Evolutionary conservation across 345 rosid genomes (phyloP), one percentile per base, ranked within the genome.

Genomic region (Eucalyptus cloeziana): DNA sequence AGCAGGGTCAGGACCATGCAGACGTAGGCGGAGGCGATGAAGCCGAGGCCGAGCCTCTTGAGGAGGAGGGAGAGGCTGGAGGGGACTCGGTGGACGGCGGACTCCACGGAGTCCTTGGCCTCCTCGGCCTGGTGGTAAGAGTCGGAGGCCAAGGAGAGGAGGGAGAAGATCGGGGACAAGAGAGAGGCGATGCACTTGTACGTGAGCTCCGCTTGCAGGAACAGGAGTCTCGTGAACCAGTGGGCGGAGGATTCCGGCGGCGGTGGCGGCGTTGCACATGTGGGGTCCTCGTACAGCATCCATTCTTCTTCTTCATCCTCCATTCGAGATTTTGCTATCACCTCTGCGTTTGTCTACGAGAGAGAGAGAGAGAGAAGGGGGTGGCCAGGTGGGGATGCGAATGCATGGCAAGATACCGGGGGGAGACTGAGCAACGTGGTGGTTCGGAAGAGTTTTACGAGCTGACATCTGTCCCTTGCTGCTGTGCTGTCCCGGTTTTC

Each of bases 51-150:
- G 13, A 95, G 56, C 91, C 92, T 95, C 93, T 90, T 94, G 27
- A 93, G 10, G 27, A 90, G 60, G 6, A 58, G 30, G 8, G 33
- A 27, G 86, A 90, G 88, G 16, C 93, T 88, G 7, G 87, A 62
- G 7, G 96, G 95, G 58, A 83, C 81, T 10, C 88, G 87, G 16
- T 90, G 93, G n/a, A 94, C 92, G 6, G 92, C 94, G 43, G 89
- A 90, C 87, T 93, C 95, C 2, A 93, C 90, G 1, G 86, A 50
- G 7, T 94, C 76, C 10, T 92, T 60, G 0, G 92, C 85, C 47
- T 90, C 92, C 64, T 90, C 96, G 5, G 96, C 94, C 1, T 90
- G 94, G 92, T 86, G 93, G 94, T 94, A 97, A 58, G 98, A 94
- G 22, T 92, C 91, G 10, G 89, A 81, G 90, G 93, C 93, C 49